Evolutionary conservation across 2,329 filamentous ascomycete species (phyloP), one percentile per base, ranked within the genome.

Genomic region (Penicillium sp.): DNA sequence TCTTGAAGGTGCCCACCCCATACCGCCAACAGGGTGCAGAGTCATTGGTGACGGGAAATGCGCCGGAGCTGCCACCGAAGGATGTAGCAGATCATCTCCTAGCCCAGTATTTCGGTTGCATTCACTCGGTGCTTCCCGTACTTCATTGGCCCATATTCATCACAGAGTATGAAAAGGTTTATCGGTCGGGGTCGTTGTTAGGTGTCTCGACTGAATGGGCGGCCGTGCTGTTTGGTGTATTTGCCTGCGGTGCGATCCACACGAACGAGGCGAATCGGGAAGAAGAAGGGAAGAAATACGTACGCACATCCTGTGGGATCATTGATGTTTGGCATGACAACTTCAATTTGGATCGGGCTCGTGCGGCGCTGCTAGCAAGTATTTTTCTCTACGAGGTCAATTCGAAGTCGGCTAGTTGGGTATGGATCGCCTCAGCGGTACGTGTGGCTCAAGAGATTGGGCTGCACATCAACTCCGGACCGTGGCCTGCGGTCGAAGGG

Each of bases 81-180:
- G 78, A 85, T 29, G 75, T 86, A 23, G 86, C 87, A 29, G 91
- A 96, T 61, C 85, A 84, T 63, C 80, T 97, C 2, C 76, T 97
- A 33, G 82, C 84, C 35, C 83, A 88, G 38, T 99, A 96, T 73
- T 89, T 90, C 66, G 81, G 83, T 40, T 89, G 88, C 7, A 81
- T 91, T 25, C 93, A 97, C 71, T 84, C 86, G 33, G 88, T 90
- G 73, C 88, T 93, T 65, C 94, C 94, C 0, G 86, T 96, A 43
- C 69, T 97, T 10, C 91, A 97, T 73, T 95, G 93, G 89, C 90
- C 91, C 2, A 89, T 84, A 0, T 95, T 97, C 67, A 82, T 88
- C 67, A 81, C 84, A 48, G 84, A 89, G 51, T 89, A 93, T 60
- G 90, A 96, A 56, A 82, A 86, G 9, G 80, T 96, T 7, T 96